Evolutionary conservation across 192 early-diverging fungal species (phyloP).

Genomic region (Funneliformis geosporum): DNA sequence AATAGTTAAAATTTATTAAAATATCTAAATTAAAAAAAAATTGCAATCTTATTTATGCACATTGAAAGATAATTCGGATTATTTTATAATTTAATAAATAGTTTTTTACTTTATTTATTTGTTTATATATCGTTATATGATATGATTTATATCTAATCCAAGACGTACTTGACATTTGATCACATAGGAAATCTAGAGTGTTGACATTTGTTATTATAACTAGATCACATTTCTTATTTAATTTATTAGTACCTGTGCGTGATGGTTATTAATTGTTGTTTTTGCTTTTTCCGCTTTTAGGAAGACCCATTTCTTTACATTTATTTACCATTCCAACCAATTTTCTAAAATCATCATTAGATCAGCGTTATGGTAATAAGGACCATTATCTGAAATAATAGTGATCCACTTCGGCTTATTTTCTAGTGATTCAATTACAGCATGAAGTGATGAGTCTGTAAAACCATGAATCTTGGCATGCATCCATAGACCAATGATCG

Average conservation of each 20-base stretch:
- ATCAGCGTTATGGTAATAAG: background rate
- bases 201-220: background rate
- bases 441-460: background rate
- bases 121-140: too few species aligned
- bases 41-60: too few species aligned
- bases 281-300: background rate
- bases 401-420: background rate
- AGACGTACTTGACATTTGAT: background rate
- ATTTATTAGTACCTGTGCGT: background rate
- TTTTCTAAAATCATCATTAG: background rate
- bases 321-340: background rate
- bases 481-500: background rate
- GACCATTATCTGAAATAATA: background rate
- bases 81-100: too few species aligned
- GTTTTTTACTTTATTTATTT: too few species aligned
- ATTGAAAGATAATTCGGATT: too few species aligned
- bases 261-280: background rate
- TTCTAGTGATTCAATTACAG: background rate
- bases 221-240: background rate
- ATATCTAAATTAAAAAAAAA: too few species aligned
- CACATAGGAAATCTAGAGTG: background rate
- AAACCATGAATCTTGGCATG: background rate
- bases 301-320: background rate
- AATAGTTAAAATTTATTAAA: too few species aligned
- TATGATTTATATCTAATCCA: constrained; percentile 1